Conservation (phyloP, 2,329 filamentous ascomycete genomes). For the Xenoacremonium recifei region DNA sequence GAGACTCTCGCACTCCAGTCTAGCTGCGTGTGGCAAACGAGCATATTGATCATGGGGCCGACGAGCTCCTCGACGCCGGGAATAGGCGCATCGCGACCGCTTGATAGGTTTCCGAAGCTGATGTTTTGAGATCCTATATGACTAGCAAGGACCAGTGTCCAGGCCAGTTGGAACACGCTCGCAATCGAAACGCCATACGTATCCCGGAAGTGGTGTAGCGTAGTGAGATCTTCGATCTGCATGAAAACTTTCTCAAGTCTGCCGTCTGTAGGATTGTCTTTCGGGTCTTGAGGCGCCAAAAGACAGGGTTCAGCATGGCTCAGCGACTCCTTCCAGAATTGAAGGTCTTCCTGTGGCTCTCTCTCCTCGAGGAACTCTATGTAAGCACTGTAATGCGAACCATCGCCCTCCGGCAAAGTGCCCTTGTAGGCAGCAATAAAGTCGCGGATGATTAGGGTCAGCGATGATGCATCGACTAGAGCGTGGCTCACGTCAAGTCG, state of each 20-base stretch:
- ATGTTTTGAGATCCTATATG: neutral
- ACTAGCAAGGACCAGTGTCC: neutral
- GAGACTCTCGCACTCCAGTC: neutral
- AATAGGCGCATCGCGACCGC: neutral
- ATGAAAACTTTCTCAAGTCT: neutral
- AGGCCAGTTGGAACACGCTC: neutral
- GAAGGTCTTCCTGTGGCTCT: neutral
- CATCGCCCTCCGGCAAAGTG: neutral
- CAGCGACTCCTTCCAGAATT: conserved; percentile 11
- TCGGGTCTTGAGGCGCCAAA: neutral
- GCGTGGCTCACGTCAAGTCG: conserved; percentile 21
- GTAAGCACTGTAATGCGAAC: conserved; percentile 15
- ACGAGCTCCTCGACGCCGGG: neutral
- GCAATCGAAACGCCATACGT: neutral
- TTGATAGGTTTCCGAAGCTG: neutral
- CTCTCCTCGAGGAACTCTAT: conserved; percentile 7
- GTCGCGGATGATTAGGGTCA: conserved; percentile 17
- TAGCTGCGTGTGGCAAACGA: neutral
- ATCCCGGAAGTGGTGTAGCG: neutral
- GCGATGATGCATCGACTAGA: conserved; percentile 17
- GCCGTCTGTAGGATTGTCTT: neutral
- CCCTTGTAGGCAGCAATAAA: conserved; percentile 14
- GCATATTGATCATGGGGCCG: conserved; percentile 1
- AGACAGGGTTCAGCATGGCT: neutral
- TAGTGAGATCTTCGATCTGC: neutral